These are phyloP conservation scores for Parathielavia hyrcaniae DNA, from an alignment of 495 filamentous ascomycete species.

Conservation along the genomic window DNA sequence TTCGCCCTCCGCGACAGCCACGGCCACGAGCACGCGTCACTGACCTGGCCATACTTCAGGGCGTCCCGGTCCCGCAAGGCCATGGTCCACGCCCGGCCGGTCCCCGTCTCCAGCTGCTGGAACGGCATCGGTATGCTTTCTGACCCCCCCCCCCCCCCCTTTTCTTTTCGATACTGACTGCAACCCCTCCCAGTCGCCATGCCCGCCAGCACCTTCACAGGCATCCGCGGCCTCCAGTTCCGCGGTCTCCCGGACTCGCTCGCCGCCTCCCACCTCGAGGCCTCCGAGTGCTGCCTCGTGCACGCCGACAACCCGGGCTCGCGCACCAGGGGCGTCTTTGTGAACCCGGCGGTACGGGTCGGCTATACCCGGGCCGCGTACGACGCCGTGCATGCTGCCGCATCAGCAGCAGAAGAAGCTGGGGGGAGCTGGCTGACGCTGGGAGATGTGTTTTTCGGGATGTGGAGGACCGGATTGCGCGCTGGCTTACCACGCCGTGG, in stretches of 20 bases:
- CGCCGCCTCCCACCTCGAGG: constrained; percentile 64
- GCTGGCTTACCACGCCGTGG: constrained; percentile 28
- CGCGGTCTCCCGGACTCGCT: constrained; percentile 66
- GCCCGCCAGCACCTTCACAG: constrained; percentile 28
- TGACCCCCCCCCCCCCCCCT: constrained; percentile 9
- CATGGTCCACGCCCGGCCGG: constrained; percentile 47
- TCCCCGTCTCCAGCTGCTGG: constrained; percentile 76
- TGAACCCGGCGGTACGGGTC: constrained; percentile 75
- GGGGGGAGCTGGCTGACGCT: constrained; percentile 32
- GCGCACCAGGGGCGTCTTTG: constrained; percentile 54
- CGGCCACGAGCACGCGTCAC: constrained; percentile 55
- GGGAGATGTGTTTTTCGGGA: constrained; percentile 21
- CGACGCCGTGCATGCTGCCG: constrained; percentile 32
- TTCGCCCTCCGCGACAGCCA: constrained; percentile 71
- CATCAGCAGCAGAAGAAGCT: constrained; percentile 2
- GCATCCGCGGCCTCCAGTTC: constrained; percentile 43
- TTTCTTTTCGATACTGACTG: neutral
- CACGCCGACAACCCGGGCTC: constrained; percentile 62
- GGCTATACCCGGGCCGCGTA: constrained; percentile 60
- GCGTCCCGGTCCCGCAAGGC: constrained; percentile 53
- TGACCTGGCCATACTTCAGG: constrained; percentile 75
- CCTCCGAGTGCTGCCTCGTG: constrained; percentile 76
- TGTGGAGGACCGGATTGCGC: constrained; percentile 46
- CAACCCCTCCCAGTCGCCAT: constrained; percentile 38
- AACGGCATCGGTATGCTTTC: constrained; percentile 59